Conservation (phyloP, 2,329 filamentous ascomycete genomes). For the Thermoascus crustaceus region DNA sequence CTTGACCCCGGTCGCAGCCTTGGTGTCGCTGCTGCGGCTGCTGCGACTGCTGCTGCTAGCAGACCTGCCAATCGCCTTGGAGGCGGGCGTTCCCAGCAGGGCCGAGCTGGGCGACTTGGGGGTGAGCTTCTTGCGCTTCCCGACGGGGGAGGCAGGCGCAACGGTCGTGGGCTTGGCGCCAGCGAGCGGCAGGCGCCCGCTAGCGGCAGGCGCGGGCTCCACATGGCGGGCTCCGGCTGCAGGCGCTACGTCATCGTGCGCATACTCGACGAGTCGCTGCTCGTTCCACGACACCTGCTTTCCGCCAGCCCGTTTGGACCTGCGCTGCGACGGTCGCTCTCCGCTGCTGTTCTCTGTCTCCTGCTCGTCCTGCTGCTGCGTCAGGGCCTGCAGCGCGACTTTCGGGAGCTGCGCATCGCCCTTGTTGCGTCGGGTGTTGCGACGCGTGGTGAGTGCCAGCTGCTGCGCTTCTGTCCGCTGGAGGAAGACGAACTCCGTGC, state of each 20-base stretch:
- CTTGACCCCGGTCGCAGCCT: neutral
- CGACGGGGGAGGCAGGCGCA: neutral
- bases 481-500: constrained; percentile 38
- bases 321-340: neutral
- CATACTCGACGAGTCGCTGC: neutral
- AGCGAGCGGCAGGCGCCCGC: neutral
- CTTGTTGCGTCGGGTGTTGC: constrained; percentile 37
- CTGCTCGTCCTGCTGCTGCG: constrained; percentile 11
- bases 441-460: constrained; percentile 32
- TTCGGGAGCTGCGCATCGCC: constrained; percentile 29
- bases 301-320: constrained; percentile 1
- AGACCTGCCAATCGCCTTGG: neutral
- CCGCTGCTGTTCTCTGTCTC: neutral
- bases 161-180: neutral
- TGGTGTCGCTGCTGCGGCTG: neutral
- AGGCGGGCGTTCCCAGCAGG: neutral
- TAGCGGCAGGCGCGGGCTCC: neutral
- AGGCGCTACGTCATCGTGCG: neutral
- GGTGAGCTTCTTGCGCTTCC: constrained; percentile 1
- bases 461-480: constrained; percentile 35
- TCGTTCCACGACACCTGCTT: constrained; percentile 1
- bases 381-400: constrained; percentile 19
- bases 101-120: constrained; percentile 1
- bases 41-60: constrained; percentile 1
- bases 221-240: neutral